Percentiles rank a stretch among this genome's conserved stretches.
Conservation (phyloP, 352 stramenopile species). For the Synura sp. region DNA sequence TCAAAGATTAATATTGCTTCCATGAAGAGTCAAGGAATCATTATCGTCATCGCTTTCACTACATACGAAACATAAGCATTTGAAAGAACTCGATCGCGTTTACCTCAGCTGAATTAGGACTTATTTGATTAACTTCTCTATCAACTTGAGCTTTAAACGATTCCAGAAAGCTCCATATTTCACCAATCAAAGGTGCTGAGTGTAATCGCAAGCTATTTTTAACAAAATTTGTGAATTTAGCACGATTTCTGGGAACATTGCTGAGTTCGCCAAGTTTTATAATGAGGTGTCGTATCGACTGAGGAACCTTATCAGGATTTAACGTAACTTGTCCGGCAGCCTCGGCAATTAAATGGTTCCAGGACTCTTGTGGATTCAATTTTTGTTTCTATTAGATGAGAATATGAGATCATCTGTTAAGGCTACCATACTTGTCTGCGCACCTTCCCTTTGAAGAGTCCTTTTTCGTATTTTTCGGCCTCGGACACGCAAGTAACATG, state of each 20-base stretch:
- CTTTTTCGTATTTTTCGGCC: conserved; percentile 85
- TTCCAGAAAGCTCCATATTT: conserved; percentile 63
- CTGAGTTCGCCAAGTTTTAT: conserved; percentile 66
- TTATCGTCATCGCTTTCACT: no score
- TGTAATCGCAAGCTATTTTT: conserved; percentile 67
- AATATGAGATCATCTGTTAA: conserved; percentile 24
- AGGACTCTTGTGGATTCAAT: conserved; percentile 69
- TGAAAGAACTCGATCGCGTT: no score
- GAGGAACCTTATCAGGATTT: conserved; percentile 31
- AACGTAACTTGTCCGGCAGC: conserved; percentile 48
- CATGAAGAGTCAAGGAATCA: no score
- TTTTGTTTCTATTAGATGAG: conserved; percentile 54
- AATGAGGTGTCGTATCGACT: conserved; percentile 59
- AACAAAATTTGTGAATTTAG: conserved; percentile 87
- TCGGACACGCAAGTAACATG: conserved; percentile 87
- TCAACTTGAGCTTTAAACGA: no score
- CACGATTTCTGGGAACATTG: conserved; percentile 84
- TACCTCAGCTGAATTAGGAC: no score
- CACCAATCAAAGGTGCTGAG: conserved; percentile 57
- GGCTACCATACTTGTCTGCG: conserved; percentile 44
- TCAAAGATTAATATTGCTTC: no score
- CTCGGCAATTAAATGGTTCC: conserved; percentile 66
- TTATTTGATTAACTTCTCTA: no score
- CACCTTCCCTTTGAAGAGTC: conserved; percentile 66
- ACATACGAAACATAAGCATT: no score